Base-by-base conservation (phyloP, 345 rosid genomes). In the Raphanus raphanistrum region DNA sequence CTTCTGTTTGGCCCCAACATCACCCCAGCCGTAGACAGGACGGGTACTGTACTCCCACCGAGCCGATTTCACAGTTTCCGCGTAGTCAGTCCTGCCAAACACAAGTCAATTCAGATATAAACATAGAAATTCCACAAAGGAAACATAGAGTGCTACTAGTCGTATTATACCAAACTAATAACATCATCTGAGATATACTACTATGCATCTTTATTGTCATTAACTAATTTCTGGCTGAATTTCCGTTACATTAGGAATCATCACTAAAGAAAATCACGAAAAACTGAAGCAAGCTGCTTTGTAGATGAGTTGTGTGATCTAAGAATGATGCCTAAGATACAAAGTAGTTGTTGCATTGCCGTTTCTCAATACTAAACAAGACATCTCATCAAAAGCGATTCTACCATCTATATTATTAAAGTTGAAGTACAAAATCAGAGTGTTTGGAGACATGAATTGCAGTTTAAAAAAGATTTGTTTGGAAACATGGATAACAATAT, bases 21-120 rank as follows among this genome's bases (percentile, higher is more conserved):
- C 73, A 72, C 98, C 97, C 98, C 98, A 94, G 69, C 98, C 98
- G 69, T 86, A 92, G 73, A 90, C 76, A 76, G 97, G 97, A 35
- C 89, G 95, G 61, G 97, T 94, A 77, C 89, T 90, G 79, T 94
- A 94, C 85, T 90, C 95, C 98, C 98, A 94, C 15, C 97, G 85
- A 32, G 97, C 97, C 63, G 88, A 86, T 81, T 85, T 85, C 80
- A 92, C 97, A 68, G 85, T 90, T 78, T 88, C 83, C 10, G 81
- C 80, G 29, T 87, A 89, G 77, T 79, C 81, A 48, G 97, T 80
- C 84, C 98, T 94, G 90, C 77, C 83, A 81, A 75, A 76, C 68
- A 76, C 79, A 70, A 65, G 8, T 36, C 11, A 63, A 25, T 8
- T 67, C 8, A 60, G 13, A 61, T 2, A 12, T 73, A 16, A 48